Base-by-base conservation (phyloP, 106 monocot genomes). In the Phalaenopsis equestris region DNA sequence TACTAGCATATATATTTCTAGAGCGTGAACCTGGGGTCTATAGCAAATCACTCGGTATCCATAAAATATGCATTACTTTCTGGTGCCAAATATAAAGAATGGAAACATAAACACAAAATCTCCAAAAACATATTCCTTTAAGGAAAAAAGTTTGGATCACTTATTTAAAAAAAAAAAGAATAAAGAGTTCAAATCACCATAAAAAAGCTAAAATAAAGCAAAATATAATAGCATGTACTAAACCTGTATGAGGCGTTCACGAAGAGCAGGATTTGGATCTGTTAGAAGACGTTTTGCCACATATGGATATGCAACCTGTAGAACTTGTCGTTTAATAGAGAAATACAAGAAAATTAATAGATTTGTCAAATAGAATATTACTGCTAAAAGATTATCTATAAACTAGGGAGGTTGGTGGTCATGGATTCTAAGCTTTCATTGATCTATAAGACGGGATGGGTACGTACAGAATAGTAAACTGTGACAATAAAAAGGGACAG, bases 281-380 rank as follows among this genome's bases (percentile, higher is more conserved):
- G 98, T 99, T 61, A 99, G 78, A 56, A 99, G 95, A 48, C 98
- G 94, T 79, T 99, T 99, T 55, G 98, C 94, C 72, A 99, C 77
- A 79, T 99, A 99, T 56, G 98, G 98, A 86, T 99, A 99, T 43
- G 98, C 98, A 85, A 99, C 98, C 98, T 99, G 74, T 18, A 74
- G 39, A 14, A 70, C 38, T 14, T 45, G 19, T n/a, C 8, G 19
- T 19, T 70, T 42, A 74, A 74, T 42, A 74, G 8, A 74, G 5
- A 74, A 74, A 42, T 14, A 74, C 12, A 70, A 70, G 42, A 11
- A 74, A 74, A 18, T 74, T 42, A 78, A 82, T 24, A 30, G 77
- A 30, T 67, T 76, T 49, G 12, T 46, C 49, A n/a, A 42, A 75
- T 49, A 76, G 30, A 76, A 43, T 1, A 49, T 2, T 1, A 47